These are phyloP conservation scores for Cardamine resedifolia DNA, from an alignment of 345 rosid species.

Conservation along the genomic window DNA sequence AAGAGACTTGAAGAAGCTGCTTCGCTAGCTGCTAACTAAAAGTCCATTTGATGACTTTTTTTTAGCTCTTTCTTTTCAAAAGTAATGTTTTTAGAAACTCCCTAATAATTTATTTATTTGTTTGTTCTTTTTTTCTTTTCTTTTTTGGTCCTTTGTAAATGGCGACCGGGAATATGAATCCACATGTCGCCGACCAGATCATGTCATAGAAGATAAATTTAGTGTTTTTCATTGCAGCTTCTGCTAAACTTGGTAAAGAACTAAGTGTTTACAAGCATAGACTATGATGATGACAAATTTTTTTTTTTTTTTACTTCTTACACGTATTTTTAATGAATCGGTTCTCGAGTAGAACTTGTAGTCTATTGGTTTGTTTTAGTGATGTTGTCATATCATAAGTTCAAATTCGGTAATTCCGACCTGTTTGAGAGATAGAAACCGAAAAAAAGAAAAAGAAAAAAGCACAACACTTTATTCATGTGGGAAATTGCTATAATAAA, in stretches of 20 bases:
- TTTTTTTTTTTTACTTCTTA: not conserved
- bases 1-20: constrained; percentile 50
- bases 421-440: not conserved
- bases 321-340: not conserved
- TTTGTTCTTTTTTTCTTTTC: not conserved
- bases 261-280: not conserved
- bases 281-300: not conserved
- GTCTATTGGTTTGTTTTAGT: not conserved
- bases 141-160: constrained; percentile 26
- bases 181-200: constrained; percentile 20
- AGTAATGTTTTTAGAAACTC: constrained; percentile 26
- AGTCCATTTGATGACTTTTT: not conserved
- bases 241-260: constrained; percentile 10
- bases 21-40: constrained; percentile 35
- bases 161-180: constrained; percentile 36
- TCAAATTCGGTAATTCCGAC: not conserved
- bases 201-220: constrained; percentile 26
- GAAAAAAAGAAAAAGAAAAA: not conserved
- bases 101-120: constrained; percentile 27
- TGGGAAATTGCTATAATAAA: not conserved
- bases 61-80: constrained; percentile 16
- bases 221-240: constrained; percentile 13
- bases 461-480: not conserved
- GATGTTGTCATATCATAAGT: not conserved
- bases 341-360: not conserved